Conservation (phyloP, 2,329 filamentous ascomycete genomes). For the Ascochyta koolunga region DNA sequence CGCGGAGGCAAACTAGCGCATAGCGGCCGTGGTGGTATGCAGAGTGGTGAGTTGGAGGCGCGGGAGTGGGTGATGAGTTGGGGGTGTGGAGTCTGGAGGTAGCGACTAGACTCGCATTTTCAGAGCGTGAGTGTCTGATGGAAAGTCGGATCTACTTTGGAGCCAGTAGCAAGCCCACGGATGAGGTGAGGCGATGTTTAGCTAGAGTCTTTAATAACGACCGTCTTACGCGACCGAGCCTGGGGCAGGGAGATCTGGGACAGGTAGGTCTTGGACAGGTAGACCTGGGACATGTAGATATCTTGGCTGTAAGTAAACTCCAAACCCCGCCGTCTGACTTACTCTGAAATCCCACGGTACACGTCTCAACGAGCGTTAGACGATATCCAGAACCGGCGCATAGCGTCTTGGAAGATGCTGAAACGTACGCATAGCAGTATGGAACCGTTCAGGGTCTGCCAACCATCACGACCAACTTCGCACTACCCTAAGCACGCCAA, state of each 20-base stretch:
- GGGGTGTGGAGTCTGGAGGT: constrained; percentile 12
- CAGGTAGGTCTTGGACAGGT: not conserved
- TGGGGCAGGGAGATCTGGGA: not conserved
- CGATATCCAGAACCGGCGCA: not conserved
- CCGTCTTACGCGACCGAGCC: not conserved
- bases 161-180: not conserved
- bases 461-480: too few relatives aligned
- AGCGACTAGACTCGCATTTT: not conserved
- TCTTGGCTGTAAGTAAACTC: not conserved
- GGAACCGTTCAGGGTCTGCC: constrained; percentile 8
- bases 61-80: not conserved
- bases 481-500: not conserved
- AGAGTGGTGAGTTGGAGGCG: constrained; percentile 2
- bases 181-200: not conserved
- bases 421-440: constrained; percentile 4
- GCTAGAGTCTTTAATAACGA: not conserved
- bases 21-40: constrained; percentile 6
- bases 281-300: not conserved
- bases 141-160: not conserved
- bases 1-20: not conserved
- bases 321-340: not conserved
- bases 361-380: constrained; percentile 2
- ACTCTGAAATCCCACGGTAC: not conserved
- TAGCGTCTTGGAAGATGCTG: constrained; percentile 12
- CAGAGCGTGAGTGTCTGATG: not conserved